These are phyloP conservation scores for Thelonectria olida DNA, from an alignment of 2,329 filamentous ascomycete genomes.

Conservation along the genomic window DNA sequence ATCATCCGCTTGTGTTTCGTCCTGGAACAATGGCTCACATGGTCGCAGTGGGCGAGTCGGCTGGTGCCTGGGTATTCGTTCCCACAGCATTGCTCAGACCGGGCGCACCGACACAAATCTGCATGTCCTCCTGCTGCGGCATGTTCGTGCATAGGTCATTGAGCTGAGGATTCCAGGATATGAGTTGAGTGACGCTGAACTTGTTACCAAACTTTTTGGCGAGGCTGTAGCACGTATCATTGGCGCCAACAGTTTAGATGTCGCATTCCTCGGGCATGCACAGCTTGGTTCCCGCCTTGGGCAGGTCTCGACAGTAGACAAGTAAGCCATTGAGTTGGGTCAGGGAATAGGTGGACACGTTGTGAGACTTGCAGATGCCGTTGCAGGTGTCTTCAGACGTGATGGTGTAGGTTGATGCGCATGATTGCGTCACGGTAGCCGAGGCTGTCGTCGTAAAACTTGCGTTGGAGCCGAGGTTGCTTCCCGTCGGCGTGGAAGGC, in stretches of 20 bases:
- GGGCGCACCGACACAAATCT: constrained; percentile 3
- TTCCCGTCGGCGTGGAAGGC: neutral
- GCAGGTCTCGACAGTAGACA: neutral
- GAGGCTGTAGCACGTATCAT: constrained; percentile 5
- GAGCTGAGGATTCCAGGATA: constrained; percentile 7
- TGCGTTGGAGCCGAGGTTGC: neutral
- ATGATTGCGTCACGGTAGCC: neutral
- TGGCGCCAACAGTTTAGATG: constrained; percentile 4
- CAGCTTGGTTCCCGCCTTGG: neutral
- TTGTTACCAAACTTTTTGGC: neutral
- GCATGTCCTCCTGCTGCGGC: constrained; percentile 7
- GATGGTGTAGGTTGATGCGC: constrained; percentile 1
- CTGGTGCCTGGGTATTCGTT: neutral
- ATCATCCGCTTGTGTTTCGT: neutral
- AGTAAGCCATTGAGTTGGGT: neutral
- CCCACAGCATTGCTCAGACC: neutral
- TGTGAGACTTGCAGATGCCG: constrained; percentile 7
- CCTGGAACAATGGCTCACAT: neutral
- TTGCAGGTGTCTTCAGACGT: constrained; percentile 5
- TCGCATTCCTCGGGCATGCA: constrained; percentile 9
- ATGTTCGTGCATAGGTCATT: constrained; percentile 12
- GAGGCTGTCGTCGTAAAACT: neutral
- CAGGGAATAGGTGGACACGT: constrained; percentile 5
- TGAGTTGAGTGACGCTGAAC: constrained; percentile 4
- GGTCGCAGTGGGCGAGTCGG: neutral